Base-by-base conservation (phyloP, 1,284 basidiomycete species). In the Trametes versicolor region DNA sequence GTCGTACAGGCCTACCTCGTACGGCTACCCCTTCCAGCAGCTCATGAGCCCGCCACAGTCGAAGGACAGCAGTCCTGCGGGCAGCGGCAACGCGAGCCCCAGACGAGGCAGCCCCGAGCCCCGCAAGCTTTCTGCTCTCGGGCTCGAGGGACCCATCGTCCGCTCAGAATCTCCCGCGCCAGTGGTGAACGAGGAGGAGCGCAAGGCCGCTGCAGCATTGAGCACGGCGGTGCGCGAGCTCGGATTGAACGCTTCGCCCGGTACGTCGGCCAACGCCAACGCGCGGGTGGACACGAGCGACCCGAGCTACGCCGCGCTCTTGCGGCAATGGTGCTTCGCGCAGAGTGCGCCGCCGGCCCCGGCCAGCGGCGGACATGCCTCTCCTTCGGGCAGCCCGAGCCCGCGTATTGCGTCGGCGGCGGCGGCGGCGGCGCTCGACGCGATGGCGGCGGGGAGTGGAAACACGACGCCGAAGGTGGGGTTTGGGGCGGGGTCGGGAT, bases 321-420 rank as follows among this genome's bases (percentile, higher is more conserved):
- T 91, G 59, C 73, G 80, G 62, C 85, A 89, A 73, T 91, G 90
- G 90, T 91, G 90, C 74, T 91, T 91, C 73, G 87, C 87, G 25
- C 82, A 85, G 68, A 73, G 72, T 55, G 54, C 72, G 37, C 73
- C 74, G 23, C 74, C 74, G 0, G 61, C 70, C 15, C 74, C 74
- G 0, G 61, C 70, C 15, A 67, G n/a, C 69, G 2, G 21, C 63
- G 50, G 55, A 19, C 10, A 54, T 4, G 50, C 13, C 12, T 36
- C 62, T 29, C 53, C 61, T 1, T 19, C 66, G 41, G 48, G 57
- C 29, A 60, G 41, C 12, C 29, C 58, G 32, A 50, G 32, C 17
- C 55, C 53, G 17, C 17, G 58, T 13, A 29, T 56, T 29, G 41
- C 61, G 39, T 27, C 67, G 4, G 58, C 61, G 34, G 58, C 62